Base-by-base conservation (phyloP, 257 asterid species). In the Solanum sejunctum region DNA sequence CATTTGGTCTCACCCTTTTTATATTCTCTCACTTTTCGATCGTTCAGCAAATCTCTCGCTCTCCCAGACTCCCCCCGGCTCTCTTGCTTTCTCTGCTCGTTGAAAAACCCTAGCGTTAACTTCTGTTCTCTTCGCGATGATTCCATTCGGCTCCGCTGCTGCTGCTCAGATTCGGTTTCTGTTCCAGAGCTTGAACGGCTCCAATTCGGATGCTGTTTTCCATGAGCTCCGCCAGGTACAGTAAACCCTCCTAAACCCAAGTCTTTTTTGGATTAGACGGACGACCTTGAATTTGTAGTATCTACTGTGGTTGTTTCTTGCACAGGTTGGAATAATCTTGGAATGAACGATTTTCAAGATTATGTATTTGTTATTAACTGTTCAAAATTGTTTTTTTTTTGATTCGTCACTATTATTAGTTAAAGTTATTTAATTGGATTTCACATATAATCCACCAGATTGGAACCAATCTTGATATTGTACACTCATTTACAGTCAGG, bases 201-300 rank as follows among this genome's bases (percentile, higher is more conserved):
- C 99, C 89, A 92, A 97, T 89, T 90, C 94, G 67, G 97, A 94
- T 84, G 84, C 93, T 36, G 93, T 95, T 81, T 80, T 93, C 75
- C 91, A 89, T 57, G 97, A 95, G 77, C 97, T 97, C 55, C 84
- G 92, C 89, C 89, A 94, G 98, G 99, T 91, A 58, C 61, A 55
- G 28, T 52, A n/a, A 67, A 47, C 63, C 63, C 45, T 32, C 75
- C 43, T 26, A 26, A 12, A 43, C 43, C 72, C 72, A 28, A 26
- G 23, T 7, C 20, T 1, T 18, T 64, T 52, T 52, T 52, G 18
- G 57, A 52, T 3, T 52, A 52, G 1, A 52, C 57, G 7, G 57
- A 13, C 8, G 15, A 13, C 18, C 57, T 49, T 15, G 26, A 21
- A 57, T n/a, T 18, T 80, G 17, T 80, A 20, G 8, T 26, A 12